phyloP scores from a whole-genome alignment of 345 rosid species.

The Populus nigra region DNA sequence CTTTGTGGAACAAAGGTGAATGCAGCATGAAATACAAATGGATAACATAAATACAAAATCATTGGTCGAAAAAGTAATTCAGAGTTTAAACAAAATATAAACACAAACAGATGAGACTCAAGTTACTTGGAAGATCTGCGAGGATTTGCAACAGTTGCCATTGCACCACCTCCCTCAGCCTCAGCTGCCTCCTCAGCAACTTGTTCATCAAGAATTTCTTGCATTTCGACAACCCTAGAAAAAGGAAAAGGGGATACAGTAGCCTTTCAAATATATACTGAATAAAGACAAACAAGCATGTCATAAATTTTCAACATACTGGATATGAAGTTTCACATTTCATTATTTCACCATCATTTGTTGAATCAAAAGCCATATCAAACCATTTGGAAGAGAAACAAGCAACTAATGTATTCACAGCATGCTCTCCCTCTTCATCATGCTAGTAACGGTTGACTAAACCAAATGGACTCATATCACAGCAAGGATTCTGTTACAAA shows the following conservation, averaged over 20 bases:
- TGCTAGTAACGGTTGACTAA: background rate
- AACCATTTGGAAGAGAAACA: background rate
- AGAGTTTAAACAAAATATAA: background rate
- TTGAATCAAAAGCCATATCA: background rate
- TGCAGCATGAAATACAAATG: background rate
- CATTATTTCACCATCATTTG: background rate
- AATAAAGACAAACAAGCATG: background rate
- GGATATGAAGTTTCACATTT: background rate
- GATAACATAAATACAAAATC: constrained; percentile 3
- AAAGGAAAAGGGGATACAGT: constrained; percentile 2
- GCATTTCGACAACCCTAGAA: constrained; percentile 96
- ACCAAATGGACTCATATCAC: background rate
- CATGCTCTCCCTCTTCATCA: background rate
- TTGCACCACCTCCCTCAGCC: constrained; percentile 94
- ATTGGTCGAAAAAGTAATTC: background rate
- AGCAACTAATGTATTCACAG: background rate
- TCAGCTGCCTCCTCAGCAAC: constrained; percentile 99
- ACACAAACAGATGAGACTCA: background rate
- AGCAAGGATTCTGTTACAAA: background rate
- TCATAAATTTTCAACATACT: background rate
- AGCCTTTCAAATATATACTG: background rate
- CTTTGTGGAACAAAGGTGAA: background rate
- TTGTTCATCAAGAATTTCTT: constrained; percentile 97
- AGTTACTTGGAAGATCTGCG: constrained; percentile 83
- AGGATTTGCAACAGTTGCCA: constrained; percentile 89